Percentiles rank a stretch among this genome's conserved stretches.
Conservation (phyloP, 768 basidiomycete genomes). For the Boletus eberwhitei region DNA sequence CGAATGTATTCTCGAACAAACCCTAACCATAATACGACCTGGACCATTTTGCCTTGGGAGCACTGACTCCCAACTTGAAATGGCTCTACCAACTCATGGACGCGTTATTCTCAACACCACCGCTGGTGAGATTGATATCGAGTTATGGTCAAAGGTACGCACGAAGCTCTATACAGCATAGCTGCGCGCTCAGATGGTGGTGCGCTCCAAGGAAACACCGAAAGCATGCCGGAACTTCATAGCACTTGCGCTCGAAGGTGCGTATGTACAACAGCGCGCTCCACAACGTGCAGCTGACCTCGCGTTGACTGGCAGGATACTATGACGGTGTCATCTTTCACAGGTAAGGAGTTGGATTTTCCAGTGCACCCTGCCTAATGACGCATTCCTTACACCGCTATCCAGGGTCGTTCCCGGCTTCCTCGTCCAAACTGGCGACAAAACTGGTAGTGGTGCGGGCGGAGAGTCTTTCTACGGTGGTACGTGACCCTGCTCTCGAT, state of each 20-base stretch:
- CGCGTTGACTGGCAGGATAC: slow-evolving; percentile 57
- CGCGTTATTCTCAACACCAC: slow-evolving; percentile 88
- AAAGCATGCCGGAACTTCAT: slow-evolving; percentile 92
- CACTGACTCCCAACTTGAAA: slow-evolving; percentile 23
- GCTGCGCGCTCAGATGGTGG: background rate
- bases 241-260: slow-evolving; percentile 86
- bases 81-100: slow-evolving; percentile 85
- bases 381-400: background rate
- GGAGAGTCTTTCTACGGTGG: slow-evolving; percentile 97
- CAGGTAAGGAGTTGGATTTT: slow-evolving; percentile 46
- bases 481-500: slow-evolving; percentile 20
- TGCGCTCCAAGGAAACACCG: slow-evolving; percentile 70
- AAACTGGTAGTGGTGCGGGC: slow-evolving; percentile 84
- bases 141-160: slow-evolving; percentile 85
- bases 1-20: slow-evolving; percentile 3
- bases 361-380: background rate
- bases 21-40: slow-evolving; percentile 22
- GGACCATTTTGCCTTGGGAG: background rate
- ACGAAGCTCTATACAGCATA: background rate
- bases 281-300: slow-evolving; percentile 5
- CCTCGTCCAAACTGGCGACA: slow-evolving; percentile 93
- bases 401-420: slow-evolving; percentile 83
- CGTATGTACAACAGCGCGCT: slow-evolving; percentile 37
- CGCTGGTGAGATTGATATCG: slow-evolving; percentile 83
- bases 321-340: slow-evolving; percentile 97